A percentile compares a stretch with the other conserved stretches of the same genome.
Conservation (phyloP, 306 rosid species). For the Psophocarpus tetragonolobus region DNA sequence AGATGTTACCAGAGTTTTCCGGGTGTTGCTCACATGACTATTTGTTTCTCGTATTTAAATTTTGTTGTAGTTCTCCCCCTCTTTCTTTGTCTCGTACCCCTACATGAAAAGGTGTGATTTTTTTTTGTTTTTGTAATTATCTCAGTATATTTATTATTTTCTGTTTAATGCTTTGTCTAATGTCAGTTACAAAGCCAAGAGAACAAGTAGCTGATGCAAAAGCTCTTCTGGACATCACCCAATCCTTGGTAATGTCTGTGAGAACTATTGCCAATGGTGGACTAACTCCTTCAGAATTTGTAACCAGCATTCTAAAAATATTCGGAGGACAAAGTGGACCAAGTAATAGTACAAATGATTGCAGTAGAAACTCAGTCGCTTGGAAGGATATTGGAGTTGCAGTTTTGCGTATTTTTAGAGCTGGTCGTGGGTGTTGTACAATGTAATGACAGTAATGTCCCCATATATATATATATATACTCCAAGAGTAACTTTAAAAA, state of each 20-base stretch:
- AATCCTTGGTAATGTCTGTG: slow-evolving; percentile 40
- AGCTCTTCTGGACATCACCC: slow-evolving; percentile 45
- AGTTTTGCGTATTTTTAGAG: slow-evolving; percentile 36
- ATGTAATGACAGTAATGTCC: slow-evolving; percentile 40
- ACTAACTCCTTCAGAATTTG: slow-evolving; percentile 46
- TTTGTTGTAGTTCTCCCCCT: background rate
- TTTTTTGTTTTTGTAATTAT: too few species aligned
- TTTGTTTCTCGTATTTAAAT: background rate
- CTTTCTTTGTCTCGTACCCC: background rate
- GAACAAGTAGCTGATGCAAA: slow-evolving; percentile 57
- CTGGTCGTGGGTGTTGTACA: slow-evolving; percentile 41
- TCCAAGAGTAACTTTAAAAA: too few species aligned
- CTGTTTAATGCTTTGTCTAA: background rate
- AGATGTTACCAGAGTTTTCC: background rate
- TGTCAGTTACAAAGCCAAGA: slow-evolving; percentile 48
- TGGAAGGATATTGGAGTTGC: slow-evolving; percentile 53
- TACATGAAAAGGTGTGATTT: slow-evolving; percentile 4
- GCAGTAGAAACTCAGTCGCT: slow-evolving; percentile 35
- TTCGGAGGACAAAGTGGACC: slow-evolving; percentile 37
- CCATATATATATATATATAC: too few species aligned
- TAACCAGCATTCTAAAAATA: slow-evolving; percentile 30
- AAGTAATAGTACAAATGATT: slow-evolving; percentile 12
- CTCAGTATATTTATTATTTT: too few species aligned
- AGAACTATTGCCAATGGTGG: slow-evolving; percentile 27
- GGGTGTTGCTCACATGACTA: background rate